A percentile compares a stretch with the other conserved stretches of the same genome.
These are phyloP conservation scores for Populus deltoides DNA, from an alignment of 345 rosid species.

Conservation along the genomic window DNA sequence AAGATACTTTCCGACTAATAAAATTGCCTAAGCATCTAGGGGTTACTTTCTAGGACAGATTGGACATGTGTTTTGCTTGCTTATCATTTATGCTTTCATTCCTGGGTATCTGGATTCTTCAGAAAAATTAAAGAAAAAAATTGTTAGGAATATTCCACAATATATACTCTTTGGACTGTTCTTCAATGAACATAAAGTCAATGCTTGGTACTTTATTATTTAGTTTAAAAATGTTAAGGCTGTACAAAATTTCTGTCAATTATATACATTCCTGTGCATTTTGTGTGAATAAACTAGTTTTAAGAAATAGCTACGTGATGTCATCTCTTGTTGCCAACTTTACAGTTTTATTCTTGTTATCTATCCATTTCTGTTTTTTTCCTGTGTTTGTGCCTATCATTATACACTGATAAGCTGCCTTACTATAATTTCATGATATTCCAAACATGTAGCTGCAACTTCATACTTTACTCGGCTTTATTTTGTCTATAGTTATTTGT, in stretches of 20 bases:
- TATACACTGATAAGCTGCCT: neutral
- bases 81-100: conserved; percentile 13
- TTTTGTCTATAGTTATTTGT: too few relatives aligned
- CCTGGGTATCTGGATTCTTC: conserved; percentile 26
- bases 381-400: neutral
- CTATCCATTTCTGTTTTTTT: neutral
- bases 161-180: conserved; percentile 31
- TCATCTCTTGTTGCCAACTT: neutral
- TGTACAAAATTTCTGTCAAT: neutral
- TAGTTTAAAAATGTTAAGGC: neutral
- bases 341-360: neutral
- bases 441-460: neutral
- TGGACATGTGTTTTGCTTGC: conserved; percentile 25
- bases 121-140: neutral
- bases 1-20: too few relatives aligned
- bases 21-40: neutral
- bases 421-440: neutral
- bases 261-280: neutral
- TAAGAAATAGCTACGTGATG: neutral
- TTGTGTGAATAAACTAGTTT: neutral
- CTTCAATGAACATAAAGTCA: conserved; percentile 27
- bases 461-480: neutral
- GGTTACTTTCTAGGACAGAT: conserved; percentile 18
- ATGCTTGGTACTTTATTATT: conserved; percentile 21
- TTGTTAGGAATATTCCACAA: conserved; percentile 40